Conservation (phyloP, 768 basidiomycete species). For the Russula vinacea region DNA sequence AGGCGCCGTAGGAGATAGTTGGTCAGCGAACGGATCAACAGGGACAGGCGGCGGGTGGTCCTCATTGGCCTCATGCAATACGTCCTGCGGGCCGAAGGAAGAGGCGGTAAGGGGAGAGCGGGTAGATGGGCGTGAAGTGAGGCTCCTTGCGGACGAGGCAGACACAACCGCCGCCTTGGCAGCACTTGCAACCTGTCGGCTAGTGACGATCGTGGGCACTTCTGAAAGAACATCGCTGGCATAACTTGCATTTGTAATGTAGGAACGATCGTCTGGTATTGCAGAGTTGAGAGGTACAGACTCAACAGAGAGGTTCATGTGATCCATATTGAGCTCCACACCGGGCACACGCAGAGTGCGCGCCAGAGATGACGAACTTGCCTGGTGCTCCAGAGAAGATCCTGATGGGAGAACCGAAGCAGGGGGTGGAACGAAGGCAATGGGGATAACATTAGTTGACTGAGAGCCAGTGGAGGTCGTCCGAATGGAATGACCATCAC, state of each 20-base stretch:
- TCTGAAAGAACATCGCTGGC: constrained; percentile 78
- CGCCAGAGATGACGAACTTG: constrained; percentile 37
- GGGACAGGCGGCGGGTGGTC: constrained; percentile 34
- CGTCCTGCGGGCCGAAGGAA: constrained; percentile 69
- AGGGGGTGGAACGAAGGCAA: constrained; percentile 65
- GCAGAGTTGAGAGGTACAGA: constrained; percentile 38
- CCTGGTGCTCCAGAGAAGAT: constrained; percentile 20
- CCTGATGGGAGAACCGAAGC: constrained; percentile 39
- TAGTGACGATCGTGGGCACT: constrained; percentile 78
- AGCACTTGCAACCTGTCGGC: constrained; percentile 68
- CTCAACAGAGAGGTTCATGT: constrained; percentile 59
- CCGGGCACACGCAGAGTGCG: constrained; percentile 61
- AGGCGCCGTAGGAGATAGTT: constrained; percentile 41
- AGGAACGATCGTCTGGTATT: constrained; percentile 60
- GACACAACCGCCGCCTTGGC: constrained; percentile 74
- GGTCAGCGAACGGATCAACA: constrained; percentile 64
- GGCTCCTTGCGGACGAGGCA: constrained; percentile 38
- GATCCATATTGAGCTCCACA: constrained; percentile 58
- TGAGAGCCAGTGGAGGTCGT: constrained; percentile 70
- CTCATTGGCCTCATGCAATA: constrained; percentile 48
- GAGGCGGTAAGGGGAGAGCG: constrained; percentile 67
- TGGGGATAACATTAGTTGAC: constrained; percentile 83
- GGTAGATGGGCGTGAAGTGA: constrained; percentile 45
- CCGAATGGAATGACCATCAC: constrained; percentile 74
- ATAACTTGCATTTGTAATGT: constrained; percentile 70